Percentiles rank a stretch among this genome's conserved stretches.
phyloP scores from a whole-genome alignment of 441 rosid genomes.

The Eugenia klotzschiana region DNA sequence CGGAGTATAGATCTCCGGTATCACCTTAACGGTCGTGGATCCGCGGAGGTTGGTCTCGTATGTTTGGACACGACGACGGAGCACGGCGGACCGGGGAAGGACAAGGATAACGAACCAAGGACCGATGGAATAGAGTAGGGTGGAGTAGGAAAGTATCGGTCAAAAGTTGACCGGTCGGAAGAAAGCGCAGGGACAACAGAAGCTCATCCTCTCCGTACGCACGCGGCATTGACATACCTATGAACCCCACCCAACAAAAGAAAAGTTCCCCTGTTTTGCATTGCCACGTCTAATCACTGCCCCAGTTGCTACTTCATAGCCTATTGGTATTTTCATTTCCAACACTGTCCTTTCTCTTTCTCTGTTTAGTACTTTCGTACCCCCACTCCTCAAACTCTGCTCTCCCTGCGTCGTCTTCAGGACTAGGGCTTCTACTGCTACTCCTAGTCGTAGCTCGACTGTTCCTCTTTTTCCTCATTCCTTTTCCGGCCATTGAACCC shows the following conservation, averaged over 20 bases:
- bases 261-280: neutral
- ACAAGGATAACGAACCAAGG: neutral
- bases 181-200: neutral
- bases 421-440: neutral
- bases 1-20: neutral
- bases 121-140: neutral
- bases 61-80: neutral
- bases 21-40: neutral
- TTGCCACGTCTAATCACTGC: neutral
- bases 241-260: neutral
- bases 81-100: neutral
- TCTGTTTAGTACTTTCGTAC: neutral
- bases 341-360: neutral
- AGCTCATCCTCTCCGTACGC: neutral
- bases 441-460: neutral
- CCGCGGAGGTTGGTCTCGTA: neutral
- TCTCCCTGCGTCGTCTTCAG: neutral
- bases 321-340: neutral
- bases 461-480: neutral
- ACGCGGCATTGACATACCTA: neutral
- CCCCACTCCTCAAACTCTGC: neutral
- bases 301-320: neutral
- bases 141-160: neutral
- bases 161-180: neutral
- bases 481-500: neutral